Evolutionary conservation across 148 eudicot species (phyloP), one percentile per base, ranked within the genome.

Genomic region (Chenopodium quinoa): DNA sequence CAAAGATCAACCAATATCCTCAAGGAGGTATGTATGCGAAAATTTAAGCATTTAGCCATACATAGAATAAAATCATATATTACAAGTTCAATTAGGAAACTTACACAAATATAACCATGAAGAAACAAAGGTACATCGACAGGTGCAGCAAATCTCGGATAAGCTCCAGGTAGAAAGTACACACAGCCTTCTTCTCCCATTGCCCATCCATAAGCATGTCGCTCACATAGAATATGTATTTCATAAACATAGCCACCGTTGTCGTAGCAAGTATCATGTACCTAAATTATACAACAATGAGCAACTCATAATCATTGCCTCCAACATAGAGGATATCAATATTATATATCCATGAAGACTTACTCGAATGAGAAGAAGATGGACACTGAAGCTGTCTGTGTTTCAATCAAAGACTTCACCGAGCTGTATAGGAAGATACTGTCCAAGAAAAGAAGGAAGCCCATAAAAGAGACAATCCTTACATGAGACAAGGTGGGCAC

Each of bases 141-240:
- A 96, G 87, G 89, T 96, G 99, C 82, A 96, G 84, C 87, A 96
- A 87, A 89, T 96, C 99, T 25, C 98, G 91, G 76, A 93, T 85
- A 80, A 96, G 97, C 81, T 96, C 99, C 88, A 96, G 86, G 90
- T 96, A 96, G 85, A 96, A 96, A 71, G 98, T 96, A 85, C 90
- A 96, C 47, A 96, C 97, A 79, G 99, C 97, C 83, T 96, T 96
- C 80, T 74, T 96, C 84, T 96, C 99, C 99, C 99, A 96, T 84
- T 96, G 99, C 56, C 99, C 99, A 82, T 96, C 99, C 99, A 96
- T 93, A 80, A 93, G 91, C 95, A 96, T 91, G 90, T 96, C 99
- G 72, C 91, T 88, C 46, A 93, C 95, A 75, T 93, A 92, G 80
- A 96, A 96, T 79, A 85, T 75, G 81, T 96, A 96, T 85, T 96